Evolutionary conservation across 202 grass and related monocot genomes (phyloP).

Genomic region (Setaria italica): DNA sequence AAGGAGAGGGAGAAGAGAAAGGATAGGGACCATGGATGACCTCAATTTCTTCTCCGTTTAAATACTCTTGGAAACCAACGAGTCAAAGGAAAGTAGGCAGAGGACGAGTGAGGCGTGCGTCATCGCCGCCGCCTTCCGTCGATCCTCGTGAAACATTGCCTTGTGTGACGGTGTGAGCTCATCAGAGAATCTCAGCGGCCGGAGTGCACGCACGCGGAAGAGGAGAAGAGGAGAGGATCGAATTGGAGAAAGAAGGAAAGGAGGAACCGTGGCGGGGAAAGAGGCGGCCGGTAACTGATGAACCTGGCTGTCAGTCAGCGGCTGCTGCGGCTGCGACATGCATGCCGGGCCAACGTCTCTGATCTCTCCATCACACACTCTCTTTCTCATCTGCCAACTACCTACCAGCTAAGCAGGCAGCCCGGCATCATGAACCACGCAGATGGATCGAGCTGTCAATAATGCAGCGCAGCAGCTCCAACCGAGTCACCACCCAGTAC

Average conservation of each 20-base stretch:
- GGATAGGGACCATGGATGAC: not conserved
- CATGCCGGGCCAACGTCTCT: not conserved
- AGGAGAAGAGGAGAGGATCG: not conserved
- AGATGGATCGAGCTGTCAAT: not conserved
- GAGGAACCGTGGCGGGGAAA: not conserved
- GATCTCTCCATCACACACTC: not conserved
- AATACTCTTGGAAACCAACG: not conserved
- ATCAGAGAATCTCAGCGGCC: not conserved
- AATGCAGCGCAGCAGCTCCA: not conserved
- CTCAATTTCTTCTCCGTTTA: not conserved
- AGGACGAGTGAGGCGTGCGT: not conserved
- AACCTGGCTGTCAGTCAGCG: not conserved
- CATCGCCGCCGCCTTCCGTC: not conserved
- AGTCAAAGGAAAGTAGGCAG: not conserved
- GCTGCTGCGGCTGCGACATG: not conserved
- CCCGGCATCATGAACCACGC: not conserved
- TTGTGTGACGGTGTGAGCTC: not conserved
- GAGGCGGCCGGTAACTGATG: not conserved
- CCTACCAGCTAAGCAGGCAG: not conserved
- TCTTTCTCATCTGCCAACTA: constrained; percentile 29
- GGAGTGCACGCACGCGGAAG: not conserved
- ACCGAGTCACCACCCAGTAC: not conserved
- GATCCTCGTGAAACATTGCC: not conserved
- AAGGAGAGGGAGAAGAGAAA: not conserved
- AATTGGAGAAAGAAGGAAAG: not conserved